Evolutionary conservation across 192 early-diverging fungal genomes (phyloP), one percentile per base, ranked within the genome.

Genomic region (Coemansia asiatica): DNA sequence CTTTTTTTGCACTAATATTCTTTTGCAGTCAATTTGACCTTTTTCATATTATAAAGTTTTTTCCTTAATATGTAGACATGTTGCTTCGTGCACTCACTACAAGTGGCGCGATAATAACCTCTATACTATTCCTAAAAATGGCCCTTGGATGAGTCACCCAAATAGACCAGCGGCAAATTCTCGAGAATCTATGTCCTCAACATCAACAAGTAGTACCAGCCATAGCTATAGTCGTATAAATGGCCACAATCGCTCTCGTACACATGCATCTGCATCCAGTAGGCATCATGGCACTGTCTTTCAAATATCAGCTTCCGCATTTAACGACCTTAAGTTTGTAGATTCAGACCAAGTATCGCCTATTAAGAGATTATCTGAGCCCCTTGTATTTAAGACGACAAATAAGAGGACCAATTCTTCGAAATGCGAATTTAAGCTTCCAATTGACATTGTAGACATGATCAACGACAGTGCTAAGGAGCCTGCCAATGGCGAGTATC

Each of bases 371-470:
- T 4, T 60, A 1, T 47, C 23, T 29, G 12, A 22, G 1, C 40
- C 59, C 12, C 4, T 60, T 7, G 21, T 60, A 3, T 60, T 47
- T 13, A 60, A 38, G 22, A 2, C 40, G 40, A 8, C 40, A 44
- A 44, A 44, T 13, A 13, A 13, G 5, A 44, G 40, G 15, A 2
- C 15, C 2, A 2, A 13, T 2, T 44, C 40, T 44, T 16, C 40
- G 10, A 44, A 2, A 12, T 13, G 15, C 40, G 0, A 21, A 13
- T 47, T 68, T 19, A 61, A 54, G 50, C 59, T 68, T 29, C 21
- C 58, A 1, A 22, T 35, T 16, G 66, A 68, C n/a, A 23, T 38
- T 12, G 33, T 61, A 13, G 57, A 55, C 23, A 60, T 55, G 57
- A 31, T 61, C 21, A 44, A 23, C 40, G 29, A 16, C n/a, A 40